Evolutionary conservation across 2,329 filamentous ascomycete species (phyloP).

Genomic region (Teratosphaeriaceae sp.): DNA sequence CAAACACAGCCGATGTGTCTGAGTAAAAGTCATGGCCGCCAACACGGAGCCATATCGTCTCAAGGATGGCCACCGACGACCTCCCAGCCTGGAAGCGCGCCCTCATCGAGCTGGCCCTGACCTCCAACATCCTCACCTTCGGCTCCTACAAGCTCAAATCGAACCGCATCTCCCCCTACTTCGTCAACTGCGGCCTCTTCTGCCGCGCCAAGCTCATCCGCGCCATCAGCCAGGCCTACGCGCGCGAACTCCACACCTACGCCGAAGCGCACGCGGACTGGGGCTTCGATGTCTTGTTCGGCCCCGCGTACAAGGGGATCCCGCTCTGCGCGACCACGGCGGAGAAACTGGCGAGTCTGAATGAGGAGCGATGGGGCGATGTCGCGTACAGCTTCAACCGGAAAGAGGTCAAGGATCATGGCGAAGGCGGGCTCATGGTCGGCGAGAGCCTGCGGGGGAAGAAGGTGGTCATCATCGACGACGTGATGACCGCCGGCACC

Average conservation of each 20-base stretch:
- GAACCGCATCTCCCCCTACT: slow-evolving; percentile 84
- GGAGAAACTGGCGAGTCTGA: slow-evolving; percentile 66
- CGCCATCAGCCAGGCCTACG: slow-evolving; percentile 76
- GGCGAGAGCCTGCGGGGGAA: slow-evolving; percentile 80
- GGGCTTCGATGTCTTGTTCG: slow-evolving; percentile 80
- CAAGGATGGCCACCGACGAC: slow-evolving; percentile 7
- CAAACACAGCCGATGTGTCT: too few species aligned
- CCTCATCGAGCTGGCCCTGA: slow-evolving; percentile 64
- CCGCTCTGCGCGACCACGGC: slow-evolving; percentile 75
- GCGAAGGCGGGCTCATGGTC: slow-evolving; percentile 89
- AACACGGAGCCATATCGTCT: too few species aligned
- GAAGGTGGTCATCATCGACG: slow-evolving; percentile 84
- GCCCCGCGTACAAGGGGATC: slow-evolving; percentile 94
- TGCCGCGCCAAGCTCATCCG: slow-evolving; percentile 72
- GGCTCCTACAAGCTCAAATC: slow-evolving; percentile 88
- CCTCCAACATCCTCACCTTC: slow-evolving; percentile 67
- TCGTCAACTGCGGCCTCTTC: slow-evolving; percentile 94
- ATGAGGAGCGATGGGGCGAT: slow-evolving; percentile 57
- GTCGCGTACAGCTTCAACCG: slow-evolving; percentile 87
- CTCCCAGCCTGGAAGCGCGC: slow-evolving; percentile 58
- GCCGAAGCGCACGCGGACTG: slow-evolving; percentile 39
- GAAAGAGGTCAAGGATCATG: slow-evolving; percentile 94
- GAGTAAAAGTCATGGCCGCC: too few species aligned
- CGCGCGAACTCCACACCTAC: slow-evolving; percentile 50
- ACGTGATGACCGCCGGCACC: slow-evolving; percentile 93